Evolutionary conservation across 257 asterid species (phyloP).

Genomic region (Thymus mandschuricus): DNA sequence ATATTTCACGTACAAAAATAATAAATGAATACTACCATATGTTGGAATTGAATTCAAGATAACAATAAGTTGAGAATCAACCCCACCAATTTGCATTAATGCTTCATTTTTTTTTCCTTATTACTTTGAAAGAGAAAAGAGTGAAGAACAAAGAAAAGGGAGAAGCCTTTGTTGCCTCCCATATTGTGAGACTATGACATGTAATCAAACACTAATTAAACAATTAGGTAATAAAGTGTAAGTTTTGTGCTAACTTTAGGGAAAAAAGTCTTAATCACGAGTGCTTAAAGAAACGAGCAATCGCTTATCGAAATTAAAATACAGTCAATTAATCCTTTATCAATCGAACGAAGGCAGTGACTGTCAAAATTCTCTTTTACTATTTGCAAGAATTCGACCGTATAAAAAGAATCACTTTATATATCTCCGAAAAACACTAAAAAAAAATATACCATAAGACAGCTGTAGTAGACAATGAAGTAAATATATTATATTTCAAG

Average conservation of each 20-base stretch:
- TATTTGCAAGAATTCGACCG: neutral
- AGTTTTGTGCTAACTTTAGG: too few relatives aligned
- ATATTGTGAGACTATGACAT: slow-evolving; percentile 28
- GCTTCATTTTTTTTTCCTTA: neutral
- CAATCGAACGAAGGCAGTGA: neutral
- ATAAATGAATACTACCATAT: too few relatives aligned
- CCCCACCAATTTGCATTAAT: neutral
- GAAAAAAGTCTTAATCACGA: neutral
- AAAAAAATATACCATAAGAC: neutral
- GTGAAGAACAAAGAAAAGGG: neutral
- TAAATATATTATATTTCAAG: neutral
- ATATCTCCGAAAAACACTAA: neutral
- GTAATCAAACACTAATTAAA: slow-evolving; percentile 26
- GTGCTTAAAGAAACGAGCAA: too few relatives aligned
- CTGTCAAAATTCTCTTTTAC: neutral
- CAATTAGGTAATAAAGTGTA: neutral
- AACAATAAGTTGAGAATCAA: neutral
- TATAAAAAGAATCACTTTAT: neutral
- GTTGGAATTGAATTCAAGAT: too few relatives aligned
- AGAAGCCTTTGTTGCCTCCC: slow-evolving; percentile 29
- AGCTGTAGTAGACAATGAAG: slow-evolving; percentile 14
- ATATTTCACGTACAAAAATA: too few relatives aligned
- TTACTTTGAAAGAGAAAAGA: neutral
- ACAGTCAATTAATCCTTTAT: too few relatives aligned
- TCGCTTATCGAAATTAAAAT: too few relatives aligned